These are phyloP conservation scores for Oryza glumipatula DNA, from an alignment of 176 grass and related monocot species.

Conservation along the genomic window DNA sequence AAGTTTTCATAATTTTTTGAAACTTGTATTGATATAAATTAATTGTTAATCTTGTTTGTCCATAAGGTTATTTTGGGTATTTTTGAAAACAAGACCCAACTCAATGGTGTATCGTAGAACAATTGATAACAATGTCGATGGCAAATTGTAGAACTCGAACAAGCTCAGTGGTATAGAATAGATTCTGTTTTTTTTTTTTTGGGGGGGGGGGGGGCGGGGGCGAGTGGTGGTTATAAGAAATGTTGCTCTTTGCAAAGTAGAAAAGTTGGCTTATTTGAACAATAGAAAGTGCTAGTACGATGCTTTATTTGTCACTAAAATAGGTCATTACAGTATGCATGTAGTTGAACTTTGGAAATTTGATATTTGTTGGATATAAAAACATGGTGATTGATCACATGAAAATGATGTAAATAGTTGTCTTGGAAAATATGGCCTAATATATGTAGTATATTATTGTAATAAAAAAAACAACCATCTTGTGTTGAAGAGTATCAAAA, in stretches of 20 bases:
- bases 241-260: neutral
- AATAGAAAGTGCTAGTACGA: neutral
- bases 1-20: too few relatives aligned
- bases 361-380: neutral
- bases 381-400: conserved; percentile 1
- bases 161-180: too few relatives aligned
- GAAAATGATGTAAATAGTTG: neutral
- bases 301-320: neutral
- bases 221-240: too few relatives aligned
- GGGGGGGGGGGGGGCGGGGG: too few relatives aligned
- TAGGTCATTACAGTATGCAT: neutral
- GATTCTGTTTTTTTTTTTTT: too few relatives aligned
- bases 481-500: neutral
- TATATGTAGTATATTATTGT: conserved; percentile 9
- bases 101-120: too few relatives aligned
- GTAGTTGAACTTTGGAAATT: neutral
- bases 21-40: too few relatives aligned
- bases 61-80: too few relatives aligned
- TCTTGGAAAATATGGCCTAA: neutral
- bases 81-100: too few relatives aligned
- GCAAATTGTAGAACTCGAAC: too few relatives aligned
- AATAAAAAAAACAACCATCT: neutral
- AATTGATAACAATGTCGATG: too few relatives aligned
- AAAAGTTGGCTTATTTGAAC: conserved; percentile 19
- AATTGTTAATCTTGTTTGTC: too few relatives aligned